Conservation (phyloP, 2,329 filamentous ascomycete genomes). For the Fusarium hainanense region DNA sequence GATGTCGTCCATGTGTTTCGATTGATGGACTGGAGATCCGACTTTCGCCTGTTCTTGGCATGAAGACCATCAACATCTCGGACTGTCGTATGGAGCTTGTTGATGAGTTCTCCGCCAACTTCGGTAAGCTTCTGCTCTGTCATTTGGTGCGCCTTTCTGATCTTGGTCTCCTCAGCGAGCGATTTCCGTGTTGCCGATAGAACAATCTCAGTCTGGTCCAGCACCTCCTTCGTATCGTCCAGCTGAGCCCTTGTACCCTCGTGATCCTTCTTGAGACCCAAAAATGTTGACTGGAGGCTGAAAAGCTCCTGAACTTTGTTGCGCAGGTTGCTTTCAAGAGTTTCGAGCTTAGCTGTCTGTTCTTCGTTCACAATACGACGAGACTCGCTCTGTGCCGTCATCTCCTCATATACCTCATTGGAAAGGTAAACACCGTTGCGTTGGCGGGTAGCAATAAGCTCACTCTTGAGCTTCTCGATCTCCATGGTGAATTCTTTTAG, state of each 20-base stretch:
- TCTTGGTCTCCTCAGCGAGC: slow-evolving; percentile 80
- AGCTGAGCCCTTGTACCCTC: slow-evolving; percentile 78
- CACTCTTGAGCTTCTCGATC: slow-evolving; percentile 93
- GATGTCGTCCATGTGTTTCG: slow-evolving; percentile 81
- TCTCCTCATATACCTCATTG: slow-evolving; percentile 88
- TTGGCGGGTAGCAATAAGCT: slow-evolving; percentile 91
- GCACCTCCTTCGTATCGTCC: slow-evolving; percentile 81
- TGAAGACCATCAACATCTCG: slow-evolving; percentile 83
- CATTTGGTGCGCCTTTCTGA: slow-evolving; percentile 85
- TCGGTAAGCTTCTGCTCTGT: slow-evolving; percentile 82
- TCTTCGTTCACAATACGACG: slow-evolving; percentile 91
- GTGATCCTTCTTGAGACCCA: slow-evolving; percentile 88
- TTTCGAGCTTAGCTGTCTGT: slow-evolving; percentile 90
- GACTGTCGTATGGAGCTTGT: slow-evolving; percentile 81
- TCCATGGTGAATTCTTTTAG: slow-evolving; percentile 90
- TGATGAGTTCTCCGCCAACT: slow-evolving; percentile 80
- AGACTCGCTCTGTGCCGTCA: slow-evolving; percentile 92
- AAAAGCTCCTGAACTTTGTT: slow-evolving; percentile 96
- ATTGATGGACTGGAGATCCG: slow-evolving; percentile 84
- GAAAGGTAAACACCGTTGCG: slow-evolving; percentile 96
- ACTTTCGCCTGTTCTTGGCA: slow-evolving; percentile 87
- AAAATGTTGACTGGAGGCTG: slow-evolving; percentile 85
- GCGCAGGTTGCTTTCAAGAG: slow-evolving; percentile 87
- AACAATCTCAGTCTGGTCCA: slow-evolving; percentile 89
- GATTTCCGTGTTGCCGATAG: slow-evolving; percentile 79